Evolutionary conservation across 371 early-diverging fungal genomes (phyloP).

Genomic region (Mucor circinelloides): DNA sequence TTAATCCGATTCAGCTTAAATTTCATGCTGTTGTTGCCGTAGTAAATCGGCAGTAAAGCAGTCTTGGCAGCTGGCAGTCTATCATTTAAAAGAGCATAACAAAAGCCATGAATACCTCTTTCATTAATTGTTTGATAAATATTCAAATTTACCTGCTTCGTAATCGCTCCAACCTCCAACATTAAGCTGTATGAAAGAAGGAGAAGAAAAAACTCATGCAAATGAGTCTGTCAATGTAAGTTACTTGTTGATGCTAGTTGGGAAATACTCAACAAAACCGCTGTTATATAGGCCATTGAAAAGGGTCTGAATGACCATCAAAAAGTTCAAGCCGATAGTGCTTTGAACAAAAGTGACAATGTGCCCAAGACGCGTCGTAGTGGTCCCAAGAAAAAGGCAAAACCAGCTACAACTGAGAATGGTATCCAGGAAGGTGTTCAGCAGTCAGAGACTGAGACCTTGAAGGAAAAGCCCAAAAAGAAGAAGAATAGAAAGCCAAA

Average conservation of each 20-base stretch:
- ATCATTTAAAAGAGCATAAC: background rate
- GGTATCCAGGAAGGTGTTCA: background rate
- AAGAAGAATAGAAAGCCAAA: background rate
- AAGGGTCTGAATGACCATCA: background rate
- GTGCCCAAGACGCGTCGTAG: background rate
- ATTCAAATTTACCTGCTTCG: background rate
- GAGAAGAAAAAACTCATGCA: background rate
- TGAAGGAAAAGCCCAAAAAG: constrained; percentile 3
- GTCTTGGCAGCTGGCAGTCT: background rate
- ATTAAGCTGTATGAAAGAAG: background rate
- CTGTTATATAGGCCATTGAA: background rate
- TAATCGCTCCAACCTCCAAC: background rate
- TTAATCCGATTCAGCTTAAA: background rate
- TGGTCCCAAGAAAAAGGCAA: background rate
- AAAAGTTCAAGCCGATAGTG: background rate
- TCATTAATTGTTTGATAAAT: background rate
- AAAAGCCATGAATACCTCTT: background rate
- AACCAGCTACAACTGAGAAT: background rate
- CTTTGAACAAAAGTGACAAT: background rate
- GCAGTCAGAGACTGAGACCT: background rate
- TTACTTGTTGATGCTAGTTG: background rate
- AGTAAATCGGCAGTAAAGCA: background rate
- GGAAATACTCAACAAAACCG: background rate
- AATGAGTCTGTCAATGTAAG: background rate
- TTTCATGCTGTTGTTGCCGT: background rate